Evolutionary conservation across 2,329 filamentous ascomycete species (phyloP), one percentile per base, ranked within the genome.

Genomic region (Trichoderma atrobrunneum): DNA sequence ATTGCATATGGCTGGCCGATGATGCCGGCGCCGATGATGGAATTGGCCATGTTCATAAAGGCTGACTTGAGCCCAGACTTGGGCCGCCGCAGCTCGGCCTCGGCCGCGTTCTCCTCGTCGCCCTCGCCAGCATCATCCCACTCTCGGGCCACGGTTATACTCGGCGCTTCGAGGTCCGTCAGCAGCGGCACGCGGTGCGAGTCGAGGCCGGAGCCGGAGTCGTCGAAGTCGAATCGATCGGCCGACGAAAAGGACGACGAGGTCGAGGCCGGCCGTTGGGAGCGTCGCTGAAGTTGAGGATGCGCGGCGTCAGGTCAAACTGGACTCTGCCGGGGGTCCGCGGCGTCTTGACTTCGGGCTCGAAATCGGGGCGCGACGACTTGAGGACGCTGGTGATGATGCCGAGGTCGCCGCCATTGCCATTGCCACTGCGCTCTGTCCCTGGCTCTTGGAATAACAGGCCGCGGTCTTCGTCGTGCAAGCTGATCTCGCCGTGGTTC

Each of bases 31-130:
- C 90, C 90, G 76, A 99, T 98, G 80, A 99, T 99, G 77, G 93
- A 97, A 84, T 99, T 99, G 74, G 96, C 95, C 96, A 99, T 99
- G 83, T 99, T 99, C 94, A 98, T 97, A 77, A 99, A 98, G 3
- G 96, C 95, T 80, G 92, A 93, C 74, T 88, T 87, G 83, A 98
- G 87, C 6, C 92, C 92, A 72, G 93, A 97, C 83, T 95, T 95
- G 61, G 95, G 94, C 71, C 95, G 87, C 54, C 79, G 78, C 71
- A 86, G 85, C 79, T 91, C 88, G 39, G 84, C 82, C 76, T 87
- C 85, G 6, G 85, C 86, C 82, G 85, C 86, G 56, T 83, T 76
- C 57, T 60, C 57, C 76, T 6, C 74, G 74, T 69, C 79, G 77
- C 67, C 81, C 75, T 85, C 84, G 57, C 82, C 81, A 60, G 78